Conservation (phyloP, 2,329 filamentous ascomycete species). For the Xylariaceae sp. region DNA sequence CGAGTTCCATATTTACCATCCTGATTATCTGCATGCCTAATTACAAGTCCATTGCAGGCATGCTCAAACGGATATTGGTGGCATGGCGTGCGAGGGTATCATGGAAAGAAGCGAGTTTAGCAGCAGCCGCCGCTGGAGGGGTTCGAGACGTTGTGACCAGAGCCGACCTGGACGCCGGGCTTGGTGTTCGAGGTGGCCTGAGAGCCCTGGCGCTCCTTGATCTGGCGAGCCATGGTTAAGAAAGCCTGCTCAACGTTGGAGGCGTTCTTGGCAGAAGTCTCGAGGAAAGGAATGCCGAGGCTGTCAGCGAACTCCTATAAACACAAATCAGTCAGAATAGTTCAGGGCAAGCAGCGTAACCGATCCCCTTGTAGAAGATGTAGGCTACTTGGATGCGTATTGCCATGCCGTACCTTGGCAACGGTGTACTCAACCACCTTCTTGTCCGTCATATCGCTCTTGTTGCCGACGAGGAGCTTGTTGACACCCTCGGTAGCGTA, state of each 20-base stretch:
- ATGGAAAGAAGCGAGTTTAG: conserved; percentile 47
- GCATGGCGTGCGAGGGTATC: conserved; percentile 28
- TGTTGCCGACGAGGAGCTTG: conserved; percentile 99
- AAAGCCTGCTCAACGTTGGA: conserved; percentile 99
- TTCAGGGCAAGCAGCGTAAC: no score
- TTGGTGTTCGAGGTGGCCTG: conserved; percentile 96
- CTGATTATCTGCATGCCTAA: conserved; percentile 27
- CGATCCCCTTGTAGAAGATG: background rate
- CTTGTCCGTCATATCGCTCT: conserved; percentile 99
- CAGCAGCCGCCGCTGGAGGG: conserved; percentile 84
- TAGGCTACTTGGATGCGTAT: conserved; percentile 1
- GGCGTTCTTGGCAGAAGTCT: conserved; percentile 99
- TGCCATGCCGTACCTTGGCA: conserved; percentile 67
- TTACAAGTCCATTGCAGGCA: conserved; percentile 26
- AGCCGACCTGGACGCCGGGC: conserved; percentile 91
- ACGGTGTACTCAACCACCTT: conserved; percentile 99
- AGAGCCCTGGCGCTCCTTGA: conserved; percentile 99
- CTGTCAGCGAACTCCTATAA: conserved; percentile 94
- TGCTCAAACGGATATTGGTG: conserved; percentile 25
- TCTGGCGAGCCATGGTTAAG: conserved; percentile 99
- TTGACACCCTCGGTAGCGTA: conserved; percentile 99
- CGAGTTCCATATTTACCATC: conserved; percentile 23
- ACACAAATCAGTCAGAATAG: conserved; percentile 14
- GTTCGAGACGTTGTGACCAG: conserved; percentile 88
- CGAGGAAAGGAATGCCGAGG: conserved; percentile 97